Evolutionary conservation across 371 early-diverging fungal genomes (phyloP).

Genomic region (Actinomortierella ambigua): DNA sequence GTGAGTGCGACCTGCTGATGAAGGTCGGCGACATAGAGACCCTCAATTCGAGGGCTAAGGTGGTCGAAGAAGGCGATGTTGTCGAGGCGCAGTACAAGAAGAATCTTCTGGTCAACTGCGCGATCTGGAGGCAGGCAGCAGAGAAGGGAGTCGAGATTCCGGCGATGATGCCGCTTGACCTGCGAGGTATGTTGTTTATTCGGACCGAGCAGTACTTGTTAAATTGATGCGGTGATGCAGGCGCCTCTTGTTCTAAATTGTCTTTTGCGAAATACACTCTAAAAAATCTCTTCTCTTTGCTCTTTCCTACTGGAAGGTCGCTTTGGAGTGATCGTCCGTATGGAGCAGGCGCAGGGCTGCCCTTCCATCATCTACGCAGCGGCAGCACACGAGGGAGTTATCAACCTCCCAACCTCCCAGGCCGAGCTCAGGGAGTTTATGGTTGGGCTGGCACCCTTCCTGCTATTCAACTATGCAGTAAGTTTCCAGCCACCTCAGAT

Average conservation of each 20-base stretch:
- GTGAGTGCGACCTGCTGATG: conserved; percentile 6
- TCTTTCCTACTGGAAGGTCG: neutral
- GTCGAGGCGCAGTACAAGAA: conserved; percentile 6
- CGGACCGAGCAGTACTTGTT: no score
- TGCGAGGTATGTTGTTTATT: conserved; percentile 5
- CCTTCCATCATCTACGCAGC: conserved; percentile 9
- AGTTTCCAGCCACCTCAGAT: no score
- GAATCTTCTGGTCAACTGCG: conserved; percentile 1
- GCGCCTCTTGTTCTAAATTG: no score
- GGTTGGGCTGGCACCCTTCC: no score
- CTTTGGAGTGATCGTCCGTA: conserved; percentile 4
- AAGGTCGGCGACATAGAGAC: conserved; percentile 7
- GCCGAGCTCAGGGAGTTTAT: no score
- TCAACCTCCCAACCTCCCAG: conserved; percentile 6
- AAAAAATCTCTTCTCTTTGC: no score
- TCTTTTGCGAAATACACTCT: no score
- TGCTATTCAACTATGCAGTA: no score
- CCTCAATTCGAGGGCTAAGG: conserved; percentile 15
- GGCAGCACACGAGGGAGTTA: conserved; percentile 8
- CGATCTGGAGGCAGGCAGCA: conserved; percentile 3
- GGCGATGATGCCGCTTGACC: conserved; percentile 4
- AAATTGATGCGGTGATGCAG: no score
- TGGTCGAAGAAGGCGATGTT: neutral
- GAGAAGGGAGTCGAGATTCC: conserved; percentile 3
- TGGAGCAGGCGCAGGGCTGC: conserved; percentile 3